Evolutionary conservation across 441 rosid species (phyloP), one percentile per base, ranked within the genome.

Genomic region (Biscutella laevigata): DNA sequence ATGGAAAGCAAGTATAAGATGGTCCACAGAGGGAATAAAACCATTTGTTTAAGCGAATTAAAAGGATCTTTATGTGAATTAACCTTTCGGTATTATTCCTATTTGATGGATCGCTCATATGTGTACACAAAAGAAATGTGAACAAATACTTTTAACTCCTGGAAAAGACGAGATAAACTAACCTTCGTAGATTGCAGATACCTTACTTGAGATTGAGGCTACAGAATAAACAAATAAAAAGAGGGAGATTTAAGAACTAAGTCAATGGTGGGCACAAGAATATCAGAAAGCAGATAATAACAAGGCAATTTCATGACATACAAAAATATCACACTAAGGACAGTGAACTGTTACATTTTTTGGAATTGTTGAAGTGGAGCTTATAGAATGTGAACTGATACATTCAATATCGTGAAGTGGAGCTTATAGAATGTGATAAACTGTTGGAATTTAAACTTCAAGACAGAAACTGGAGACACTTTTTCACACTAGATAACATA

Each of bases 41-140:
- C 57, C 34, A 38, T 58, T 40, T 21, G 50, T 44, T 56, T 38
- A 47, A 53, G n/a, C 12, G 35, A 41, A 33, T 49, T 5, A 35
- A 62, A 62, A 57, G 49, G 43, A 42, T 61, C 39, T 54, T 28
- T 66, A 37, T 41, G 32, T 11, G 54, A 56, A 51, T 16, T 12
- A 64, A 43, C 60, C 67, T 73, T 76, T 71, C 59, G 74, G 62
- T 65, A n/a, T n/a, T n/a, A n/a, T n/a, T n/a, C n/a, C 29, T 12
- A 6, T 61, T 38, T 29, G 1, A 64, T 36, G 57, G 65, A 59
- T 61, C 37, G 47, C 33, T 21, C 11, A 49, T 5, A 19, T 37
- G 25, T 22, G 51, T 32, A 27, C 42, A 21, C 15, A 61, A 55
- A 56, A 35, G 16, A 57, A 42, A 43, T 57, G n/a, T 41, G 58